These are phyloP conservation scores for Trichocladium uniseriatum DNA, from an alignment of 495 filamentous ascomycete genomes.

Conservation along the genomic window DNA sequence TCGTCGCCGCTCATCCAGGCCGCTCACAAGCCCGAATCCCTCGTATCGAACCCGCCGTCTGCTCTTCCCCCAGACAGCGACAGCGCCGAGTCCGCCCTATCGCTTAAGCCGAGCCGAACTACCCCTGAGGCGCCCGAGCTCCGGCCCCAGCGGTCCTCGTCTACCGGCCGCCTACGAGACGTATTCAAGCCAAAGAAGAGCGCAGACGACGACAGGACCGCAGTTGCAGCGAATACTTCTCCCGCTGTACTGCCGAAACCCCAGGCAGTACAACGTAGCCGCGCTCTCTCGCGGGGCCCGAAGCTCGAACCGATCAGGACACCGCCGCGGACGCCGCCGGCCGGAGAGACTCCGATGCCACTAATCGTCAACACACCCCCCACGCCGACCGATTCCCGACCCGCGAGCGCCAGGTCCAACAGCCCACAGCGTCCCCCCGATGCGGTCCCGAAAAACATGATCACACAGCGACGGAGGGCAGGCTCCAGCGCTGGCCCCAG, in stretches of 20 bases:
- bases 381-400: slow-evolving; percentile 39
- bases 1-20: slow-evolving; percentile 69
- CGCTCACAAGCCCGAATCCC: slow-evolving; percentile 36
- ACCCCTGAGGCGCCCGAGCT: slow-evolving; percentile 26
- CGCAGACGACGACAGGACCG: slow-evolving; percentile 15
- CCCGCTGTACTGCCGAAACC: neutral
- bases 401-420: slow-evolving; percentile 14
- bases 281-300: slow-evolving; percentile 24
- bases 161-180: slow-evolving; percentile 37
- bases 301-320: slow-evolving; percentile 29
- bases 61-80: slow-evolving; percentile 16
- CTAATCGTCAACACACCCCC: slow-evolving; percentile 50
- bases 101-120: slow-evolving; percentile 24
- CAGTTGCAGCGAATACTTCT: slow-evolving; percentile 1
- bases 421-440: slow-evolving; percentile 28
- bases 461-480: slow-evolving; percentile 51
- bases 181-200: slow-evolving; percentile 36
- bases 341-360: slow-evolving; percentile 31
- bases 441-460: slow-evolving; percentile 57
- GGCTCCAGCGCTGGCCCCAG: slow-evolving; percentile 69
- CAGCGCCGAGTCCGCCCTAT: slow-evolving; percentile 16
- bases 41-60: slow-evolving; percentile 20
- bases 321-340: slow-evolving; percentile 38
- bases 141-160: slow-evolving; percentile 34
- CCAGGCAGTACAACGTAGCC: slow-evolving; percentile 5